Percentiles rank a stretch among this genome's conserved stretches.
Evolutionary conservation across 2,329 filamentous ascomycete genomes (phyloP).

Genomic region (Alternaria metachromatica): DNA sequence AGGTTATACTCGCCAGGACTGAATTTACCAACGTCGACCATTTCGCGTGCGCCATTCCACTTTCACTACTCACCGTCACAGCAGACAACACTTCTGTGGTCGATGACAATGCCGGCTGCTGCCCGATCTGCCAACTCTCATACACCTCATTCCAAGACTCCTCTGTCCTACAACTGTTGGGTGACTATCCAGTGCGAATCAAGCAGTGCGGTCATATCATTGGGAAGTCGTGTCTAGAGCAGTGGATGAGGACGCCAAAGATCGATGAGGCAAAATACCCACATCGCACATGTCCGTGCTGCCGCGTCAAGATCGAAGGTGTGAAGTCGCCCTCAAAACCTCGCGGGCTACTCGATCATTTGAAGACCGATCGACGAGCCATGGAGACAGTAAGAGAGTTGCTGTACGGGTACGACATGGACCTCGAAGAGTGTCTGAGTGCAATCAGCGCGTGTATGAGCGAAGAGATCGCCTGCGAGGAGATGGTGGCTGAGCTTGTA

Average conservation of each 20-base stretch:
- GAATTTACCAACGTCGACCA: slow-evolving; percentile 14
- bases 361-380: slow-evolving; percentile 10
- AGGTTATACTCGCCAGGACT: slow-evolving; percentile 5
- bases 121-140: slow-evolving; percentile 29
- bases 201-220: slow-evolving; percentile 35
- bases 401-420: slow-evolving; percentile 13
- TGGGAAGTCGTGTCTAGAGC: slow-evolving; percentile 31
- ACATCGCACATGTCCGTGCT: slow-evolving; percentile 28
- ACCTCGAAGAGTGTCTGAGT: slow-evolving; percentile 16
- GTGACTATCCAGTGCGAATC: slow-evolving; percentile 33
- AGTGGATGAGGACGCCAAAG: slow-evolving; percentile 31
- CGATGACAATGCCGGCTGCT: slow-evolving; percentile 19
- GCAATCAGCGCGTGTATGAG: slow-evolving; percentile 22
- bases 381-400: slow-evolving; percentile 10
- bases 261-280: slow-evolving; percentile 29
- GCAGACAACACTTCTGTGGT: not conserved
- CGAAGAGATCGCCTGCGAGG: slow-evolving; percentile 24
- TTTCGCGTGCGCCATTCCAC: slow-evolving; percentile 30
- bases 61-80: slow-evolving; percentile 6
- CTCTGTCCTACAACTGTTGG: slow-evolving; percentile 17
- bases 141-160: slow-evolving; percentile 20
- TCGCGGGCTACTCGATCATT: not conserved
- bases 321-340: slow-evolving; percentile 1
- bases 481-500: slow-evolving; percentile 14
- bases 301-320: slow-evolving; percentile 25